Evolutionary conservation across 352 stramenopile species (phyloP).

Genomic region (Globisporangium yorkense): DNA sequence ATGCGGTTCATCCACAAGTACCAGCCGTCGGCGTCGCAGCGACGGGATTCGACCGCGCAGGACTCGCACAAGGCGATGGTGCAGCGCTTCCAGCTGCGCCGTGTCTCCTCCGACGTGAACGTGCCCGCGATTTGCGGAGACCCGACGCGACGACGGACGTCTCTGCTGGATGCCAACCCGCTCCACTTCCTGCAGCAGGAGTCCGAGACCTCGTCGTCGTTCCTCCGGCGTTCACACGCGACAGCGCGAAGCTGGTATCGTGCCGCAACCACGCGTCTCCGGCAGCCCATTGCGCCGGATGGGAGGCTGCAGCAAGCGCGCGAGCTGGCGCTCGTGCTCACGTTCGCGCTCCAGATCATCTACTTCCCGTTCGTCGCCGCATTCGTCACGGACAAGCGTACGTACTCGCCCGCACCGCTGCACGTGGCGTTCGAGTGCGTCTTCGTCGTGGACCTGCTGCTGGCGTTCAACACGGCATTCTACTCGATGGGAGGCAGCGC

Average conservation of each 20-base stretch:
- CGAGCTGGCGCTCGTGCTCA: constrained; percentile 16
- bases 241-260: not conserved
- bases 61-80: constrained; percentile 35
- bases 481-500: constrained; percentile 14
- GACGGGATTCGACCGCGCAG: not conserved
- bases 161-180: not conserved
- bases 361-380: constrained; percentile 33
- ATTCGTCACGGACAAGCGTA: constrained; percentile 15
- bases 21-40: not conserved
- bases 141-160: not conserved
- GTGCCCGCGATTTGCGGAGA: not conserved
- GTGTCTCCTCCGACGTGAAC: not conserved
- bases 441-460: constrained; percentile 18
- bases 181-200: not conserved
- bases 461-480: constrained; percentile 29
- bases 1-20: not conserved
- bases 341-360: constrained; percentile 25
- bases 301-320: constrained; percentile 22
- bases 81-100: constrained; percentile 35
- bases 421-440: constrained; percentile 9
- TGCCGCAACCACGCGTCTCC: not conserved
- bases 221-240: not conserved
- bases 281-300: constrained; percentile 9
- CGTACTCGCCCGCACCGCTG: not conserved
- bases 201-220: constrained; percentile 31